phyloP scores from a whole-genome alignment of 305 asterid genomes.

The Fraxinus nigra region DNA sequence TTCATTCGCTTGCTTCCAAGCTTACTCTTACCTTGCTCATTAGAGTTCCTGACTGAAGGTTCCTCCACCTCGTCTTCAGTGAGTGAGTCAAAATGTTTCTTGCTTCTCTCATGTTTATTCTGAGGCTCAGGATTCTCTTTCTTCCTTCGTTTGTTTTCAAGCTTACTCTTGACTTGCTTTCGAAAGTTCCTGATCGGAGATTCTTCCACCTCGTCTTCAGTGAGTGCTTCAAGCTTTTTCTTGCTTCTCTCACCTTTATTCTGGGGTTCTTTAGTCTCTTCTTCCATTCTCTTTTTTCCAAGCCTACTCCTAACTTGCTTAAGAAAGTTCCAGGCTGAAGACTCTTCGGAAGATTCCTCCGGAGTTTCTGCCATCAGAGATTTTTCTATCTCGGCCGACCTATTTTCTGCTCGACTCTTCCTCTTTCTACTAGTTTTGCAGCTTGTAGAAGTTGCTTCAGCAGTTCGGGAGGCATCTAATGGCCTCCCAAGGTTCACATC shows the following conservation, averaged over 20 bases:
- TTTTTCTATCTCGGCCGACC: constrained; percentile 36
- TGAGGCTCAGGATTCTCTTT: constrained; percentile 11
- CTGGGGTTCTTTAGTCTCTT: constrained; percentile 30
- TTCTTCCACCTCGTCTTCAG: constrained; percentile 31
- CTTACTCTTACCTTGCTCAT: constrained; percentile 28
- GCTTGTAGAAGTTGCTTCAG: constrained; percentile 30
- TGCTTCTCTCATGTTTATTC: constrained; percentile 5
- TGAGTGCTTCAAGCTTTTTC: neutral
- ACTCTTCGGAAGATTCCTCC: constrained; percentile 19
- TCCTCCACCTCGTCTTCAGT: constrained; percentile 10
- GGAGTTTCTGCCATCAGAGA: constrained; percentile 29
- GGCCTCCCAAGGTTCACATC: constrained; percentile 47
- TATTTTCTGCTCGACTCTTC: constrained; percentile 41
- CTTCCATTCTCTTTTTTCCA: constrained; percentile 29
- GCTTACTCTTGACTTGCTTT: constrained; percentile 29
- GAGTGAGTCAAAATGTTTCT: neutral
- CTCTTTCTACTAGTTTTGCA: constrained; percentile 46
- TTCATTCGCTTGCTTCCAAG: constrained; percentile 28
- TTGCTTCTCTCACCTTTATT: constrained; percentile 28
- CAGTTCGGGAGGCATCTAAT: constrained; percentile 27
- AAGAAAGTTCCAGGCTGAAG: constrained; percentile 21
- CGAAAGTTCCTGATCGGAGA: constrained; percentile 35
- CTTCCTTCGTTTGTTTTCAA: constrained; percentile 19
- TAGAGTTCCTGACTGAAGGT: constrained; percentile 8
- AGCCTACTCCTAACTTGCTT: constrained; percentile 29